phyloP scores from a whole-genome alignment of 768 basidiomycete species.

The Kwoniella dejecticola region DNA sequence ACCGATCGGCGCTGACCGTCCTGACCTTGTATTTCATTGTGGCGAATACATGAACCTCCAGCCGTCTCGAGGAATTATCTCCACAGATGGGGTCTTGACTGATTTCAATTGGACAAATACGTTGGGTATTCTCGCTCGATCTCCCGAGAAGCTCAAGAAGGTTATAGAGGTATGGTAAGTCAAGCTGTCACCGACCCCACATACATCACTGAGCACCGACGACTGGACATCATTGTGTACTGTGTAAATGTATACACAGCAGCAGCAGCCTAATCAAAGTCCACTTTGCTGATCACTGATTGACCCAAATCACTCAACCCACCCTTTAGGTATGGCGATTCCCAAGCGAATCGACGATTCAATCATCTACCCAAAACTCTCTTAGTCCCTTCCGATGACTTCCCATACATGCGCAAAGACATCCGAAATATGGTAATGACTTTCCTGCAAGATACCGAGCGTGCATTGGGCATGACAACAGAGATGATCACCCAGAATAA shows the following conservation, averaged over 20 bases:
- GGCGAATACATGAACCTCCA: too few species aligned
- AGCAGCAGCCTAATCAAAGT: constrained; percentile 34
- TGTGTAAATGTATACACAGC: too few species aligned
- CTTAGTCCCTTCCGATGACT: constrained; percentile 16
- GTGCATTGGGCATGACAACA: constrained; percentile 1
- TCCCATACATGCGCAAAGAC: constrained; percentile 12
- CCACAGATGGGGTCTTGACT: constrained; percentile 36
- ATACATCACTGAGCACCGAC: not conserved
- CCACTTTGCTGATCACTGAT: constrained; percentile 11
- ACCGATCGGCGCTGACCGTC: too few species aligned
- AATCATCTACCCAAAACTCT: constrained; percentile 14
- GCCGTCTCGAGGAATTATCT: constrained; percentile 39
- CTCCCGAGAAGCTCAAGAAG: constrained; percentile 33
- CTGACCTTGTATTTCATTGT: too few species aligned
- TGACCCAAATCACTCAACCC: too few species aligned
- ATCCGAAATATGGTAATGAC: not conserved
- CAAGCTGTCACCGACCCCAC: constrained; percentile 8
- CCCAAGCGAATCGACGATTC: constrained; percentile 23
- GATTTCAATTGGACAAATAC: constrained; percentile 35
- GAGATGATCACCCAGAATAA: constrained; percentile 8
- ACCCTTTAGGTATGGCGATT: constrained; percentile 28
- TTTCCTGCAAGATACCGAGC: not conserved
- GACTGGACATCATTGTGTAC: not conserved
- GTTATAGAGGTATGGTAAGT: constrained; percentile 21
- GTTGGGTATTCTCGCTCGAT: constrained; percentile 39